Evolutionary conservation across 257 asterid species (phyloP).

Genomic region (Rehmannia glutinosa): DNA sequence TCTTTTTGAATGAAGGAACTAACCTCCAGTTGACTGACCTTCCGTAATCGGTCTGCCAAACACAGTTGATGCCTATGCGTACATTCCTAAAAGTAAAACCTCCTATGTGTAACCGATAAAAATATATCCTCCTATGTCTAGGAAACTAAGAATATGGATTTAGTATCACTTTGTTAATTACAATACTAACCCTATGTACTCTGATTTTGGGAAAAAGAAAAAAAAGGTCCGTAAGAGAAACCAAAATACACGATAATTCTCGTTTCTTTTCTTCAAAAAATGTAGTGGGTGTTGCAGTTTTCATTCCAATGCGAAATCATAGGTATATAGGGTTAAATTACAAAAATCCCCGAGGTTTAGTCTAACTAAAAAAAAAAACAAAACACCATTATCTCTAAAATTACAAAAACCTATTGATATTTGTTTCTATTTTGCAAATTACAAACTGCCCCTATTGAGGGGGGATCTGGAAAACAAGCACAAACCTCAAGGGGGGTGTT

Average conservation of each 20-base stretch:
- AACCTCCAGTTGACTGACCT: not conserved
- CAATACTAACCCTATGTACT: not conserved
- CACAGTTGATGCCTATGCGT: not conserved
- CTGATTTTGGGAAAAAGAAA: not conserved
- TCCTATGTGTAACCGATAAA: not conserved
- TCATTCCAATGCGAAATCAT: not conserved
- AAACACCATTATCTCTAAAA: no score
- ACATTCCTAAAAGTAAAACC: not conserved
- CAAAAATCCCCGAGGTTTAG: no score
- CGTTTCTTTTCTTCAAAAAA: not conserved
- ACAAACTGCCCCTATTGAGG: no score
- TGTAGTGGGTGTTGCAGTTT: slow-evolving; percentile 6
- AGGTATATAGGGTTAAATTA: no score
- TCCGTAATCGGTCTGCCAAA: not conserved
- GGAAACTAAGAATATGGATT: no score
- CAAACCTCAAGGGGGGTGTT: no score
- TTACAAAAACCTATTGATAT: no score
- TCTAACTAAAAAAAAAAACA: no score
- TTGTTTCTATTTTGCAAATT: no score
- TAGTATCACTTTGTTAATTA: not conserved
- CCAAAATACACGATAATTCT: not conserved
- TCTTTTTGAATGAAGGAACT: not conserved
- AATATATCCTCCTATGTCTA: no score
- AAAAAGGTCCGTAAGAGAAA: slow-evolving; percentile 1
- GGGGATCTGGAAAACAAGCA: no score